Evolutionary conservation across 805 yeast genomes (phyloP).

Genomic region (Yamadazyma phyllophila): DNA sequence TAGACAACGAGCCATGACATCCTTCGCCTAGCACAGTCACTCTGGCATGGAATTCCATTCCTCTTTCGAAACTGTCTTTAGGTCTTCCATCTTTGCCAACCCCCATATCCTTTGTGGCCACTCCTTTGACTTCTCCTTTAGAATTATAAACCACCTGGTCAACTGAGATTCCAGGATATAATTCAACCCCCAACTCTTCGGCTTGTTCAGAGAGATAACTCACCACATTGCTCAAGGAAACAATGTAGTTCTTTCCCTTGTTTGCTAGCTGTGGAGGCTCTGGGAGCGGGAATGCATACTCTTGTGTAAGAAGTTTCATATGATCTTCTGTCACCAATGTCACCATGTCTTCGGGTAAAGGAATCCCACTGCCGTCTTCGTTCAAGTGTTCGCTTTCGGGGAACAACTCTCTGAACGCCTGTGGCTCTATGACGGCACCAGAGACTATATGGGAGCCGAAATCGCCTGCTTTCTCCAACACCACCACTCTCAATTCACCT

Average conservation of each 20-base stretch:
- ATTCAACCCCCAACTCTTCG: slow-evolving; percentile 89
- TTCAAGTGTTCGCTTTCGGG: slow-evolving; percentile 57
- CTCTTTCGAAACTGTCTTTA: slow-evolving; percentile 83
- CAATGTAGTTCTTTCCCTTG: slow-evolving; percentile 78
- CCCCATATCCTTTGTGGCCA: slow-evolving; percentile 94
- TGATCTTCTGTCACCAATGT: slow-evolving; percentile 76
- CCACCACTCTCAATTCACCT: slow-evolving; percentile 78
- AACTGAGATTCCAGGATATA: slow-evolving; percentile 88
- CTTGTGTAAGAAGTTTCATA: slow-evolving; percentile 65
- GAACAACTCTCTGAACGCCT: slow-evolving; percentile 79
- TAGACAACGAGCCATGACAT: slow-evolving; percentile 93
- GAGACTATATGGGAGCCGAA: slow-evolving; percentile 90
- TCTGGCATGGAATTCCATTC: slow-evolving; percentile 94
- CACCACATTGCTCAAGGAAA: slow-evolving; percentile 76
- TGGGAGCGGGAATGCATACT: slow-evolving; percentile 68
- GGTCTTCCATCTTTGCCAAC: slow-evolving; percentile 72
- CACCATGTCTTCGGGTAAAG: slow-evolving; percentile 72
- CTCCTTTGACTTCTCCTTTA: slow-evolving; percentile 67
- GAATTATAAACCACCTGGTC: slow-evolving; percentile 66
- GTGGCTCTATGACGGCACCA: slow-evolving; percentile 93
- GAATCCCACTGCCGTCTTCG: slow-evolving; percentile 57
- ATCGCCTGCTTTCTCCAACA: slow-evolving; percentile 89
- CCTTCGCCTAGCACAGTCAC: slow-evolving; percentile 93
- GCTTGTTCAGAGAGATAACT: slow-evolving; percentile 84
- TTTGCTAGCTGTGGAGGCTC: slow-evolving; percentile 92